Conservation (phyloP, 2,329 filamentous ascomycete genomes). For the Thermochaetoides dissita region DNA sequence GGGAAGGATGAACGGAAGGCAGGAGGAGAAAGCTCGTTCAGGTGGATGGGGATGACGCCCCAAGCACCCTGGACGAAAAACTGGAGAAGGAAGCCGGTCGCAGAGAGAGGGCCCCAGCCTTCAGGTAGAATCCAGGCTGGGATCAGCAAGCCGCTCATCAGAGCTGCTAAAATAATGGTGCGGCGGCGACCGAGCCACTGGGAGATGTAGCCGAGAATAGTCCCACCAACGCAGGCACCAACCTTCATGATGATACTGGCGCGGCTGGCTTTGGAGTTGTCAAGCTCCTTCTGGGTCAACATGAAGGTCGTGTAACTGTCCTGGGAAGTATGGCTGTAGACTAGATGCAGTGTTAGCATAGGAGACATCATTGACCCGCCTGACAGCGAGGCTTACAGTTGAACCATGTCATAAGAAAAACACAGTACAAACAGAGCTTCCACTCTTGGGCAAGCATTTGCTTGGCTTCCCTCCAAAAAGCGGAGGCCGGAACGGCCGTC, state of each 20-base stretch:
- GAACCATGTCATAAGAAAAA: conserved; percentile 62
- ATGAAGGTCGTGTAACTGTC: conserved; percentile 75
- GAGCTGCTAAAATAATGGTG: conserved; percentile 46
- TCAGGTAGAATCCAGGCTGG: conserved; percentile 57
- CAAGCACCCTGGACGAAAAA: conserved; percentile 54
- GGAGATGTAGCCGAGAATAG: conserved; percentile 58
- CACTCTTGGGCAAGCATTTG: conserved; percentile 56
- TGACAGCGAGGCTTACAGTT: conserved; percentile 16
- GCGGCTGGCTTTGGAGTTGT: conserved; percentile 49
- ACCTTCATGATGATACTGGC: conserved; percentile 72
- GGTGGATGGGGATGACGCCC: conserved; percentile 57
- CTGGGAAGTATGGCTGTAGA: conserved; percentile 64
- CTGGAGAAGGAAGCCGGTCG: conserved; percentile 54
- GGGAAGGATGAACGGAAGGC: conserved; percentile 59
- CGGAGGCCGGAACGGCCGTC: conserved; percentile 28
- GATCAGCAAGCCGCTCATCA: conserved; percentile 48
- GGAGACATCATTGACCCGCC: too few species aligned
- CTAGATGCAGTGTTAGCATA: conserved; percentile 29
- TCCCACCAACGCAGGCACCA: conserved; percentile 61
- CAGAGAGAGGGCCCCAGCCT: conserved; percentile 45
- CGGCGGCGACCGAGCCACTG: conserved; percentile 63
- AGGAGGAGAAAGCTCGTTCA: conserved; percentile 58
- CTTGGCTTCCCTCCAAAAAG: conserved; percentile 58
- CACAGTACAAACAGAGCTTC: conserved; percentile 64
- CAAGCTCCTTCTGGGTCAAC: conserved; percentile 55